Percentiles rank a stretch among this genome's conserved stretches.
These are phyloP conservation scores for Hirsutella rhossiliensis DNA, from an alignment of 2,329 filamentous ascomycete genomes.

Conservation along the genomic window DNA sequence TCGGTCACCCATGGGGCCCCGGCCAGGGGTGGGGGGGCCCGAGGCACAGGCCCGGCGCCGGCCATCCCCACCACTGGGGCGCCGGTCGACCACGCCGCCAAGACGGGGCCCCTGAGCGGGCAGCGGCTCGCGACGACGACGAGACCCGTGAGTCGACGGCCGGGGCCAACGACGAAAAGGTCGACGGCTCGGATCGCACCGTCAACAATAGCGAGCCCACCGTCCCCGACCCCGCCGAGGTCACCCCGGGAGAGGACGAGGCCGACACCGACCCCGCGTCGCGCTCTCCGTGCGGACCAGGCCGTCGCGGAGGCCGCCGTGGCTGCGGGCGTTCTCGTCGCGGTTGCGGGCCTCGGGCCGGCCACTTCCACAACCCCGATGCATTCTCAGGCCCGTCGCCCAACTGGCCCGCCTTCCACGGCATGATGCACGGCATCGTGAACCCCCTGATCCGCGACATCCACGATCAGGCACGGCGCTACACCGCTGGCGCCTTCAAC, in stretches of 20 bases:
- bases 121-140: neutral
- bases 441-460: constrained; percentile 28
- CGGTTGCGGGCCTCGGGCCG: neutral
- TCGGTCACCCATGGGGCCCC: neutral
- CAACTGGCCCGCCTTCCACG: constrained; percentile 26
- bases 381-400: constrained; percentile 11
- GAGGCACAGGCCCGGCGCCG: too few species aligned
- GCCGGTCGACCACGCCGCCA: constrained; percentile 7
- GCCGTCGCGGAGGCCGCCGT: neutral
- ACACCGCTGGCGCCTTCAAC: constrained; percentile 4
- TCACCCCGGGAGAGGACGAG: constrained; percentile 18
- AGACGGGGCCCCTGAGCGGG: constrained; percentile 7
- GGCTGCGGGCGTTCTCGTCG: neutral
- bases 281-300: neutral
- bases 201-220: constrained; percentile 17
- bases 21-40: too few species aligned
- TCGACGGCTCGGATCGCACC: neutral
- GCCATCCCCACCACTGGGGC: too few species aligned
- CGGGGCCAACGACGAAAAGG: neutral
- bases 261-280: neutral
- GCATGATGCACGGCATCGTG: constrained; percentile 26
- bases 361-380: neutral
- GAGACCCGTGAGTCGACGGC: neutral
- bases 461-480: constrained; percentile 7
- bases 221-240: constrained; percentile 19